These are phyloP conservation scores for Ganoderma resinaceum DNA, from an alignment of 1,284 basidiomycete genomes.

Conservation along the genomic window DNA sequence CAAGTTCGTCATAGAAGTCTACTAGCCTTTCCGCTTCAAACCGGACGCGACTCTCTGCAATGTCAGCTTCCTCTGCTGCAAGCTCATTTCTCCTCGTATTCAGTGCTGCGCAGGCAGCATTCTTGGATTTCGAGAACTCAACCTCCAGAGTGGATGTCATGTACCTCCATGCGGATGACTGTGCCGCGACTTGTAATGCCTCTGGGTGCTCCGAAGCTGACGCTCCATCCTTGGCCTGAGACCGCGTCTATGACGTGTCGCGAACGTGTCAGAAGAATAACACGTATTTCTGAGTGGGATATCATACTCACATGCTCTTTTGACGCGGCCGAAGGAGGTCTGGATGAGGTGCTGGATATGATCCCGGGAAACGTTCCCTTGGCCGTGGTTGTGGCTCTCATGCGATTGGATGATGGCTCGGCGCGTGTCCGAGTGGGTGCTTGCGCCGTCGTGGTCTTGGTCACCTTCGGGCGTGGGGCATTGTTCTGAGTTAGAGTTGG, in stretches of 20 bases:
- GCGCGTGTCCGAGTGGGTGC: slow-evolving; percentile 16
- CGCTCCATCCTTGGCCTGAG: slow-evolving; percentile 2
- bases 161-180: slow-evolving; percentile 36
- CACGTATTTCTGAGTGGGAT: not conserved
- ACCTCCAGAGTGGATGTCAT: slow-evolving; percentile 35
- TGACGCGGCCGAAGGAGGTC: slow-evolving; percentile 8
- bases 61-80: slow-evolving; percentile 32
- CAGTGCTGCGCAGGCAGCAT: slow-evolving; percentile 20
- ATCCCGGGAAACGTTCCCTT: slow-evolving; percentile 22
- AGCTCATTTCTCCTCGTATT: slow-evolving; percentile 22
- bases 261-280: slow-evolving; percentile 4
- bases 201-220: slow-evolving; percentile 19
- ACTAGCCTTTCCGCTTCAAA: slow-evolving; percentile 36
- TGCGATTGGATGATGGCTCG: slow-evolving; percentile 22
- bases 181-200: slow-evolving; percentile 33
- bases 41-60: slow-evolving; percentile 35
- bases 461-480: slow-evolving; percentile 12
- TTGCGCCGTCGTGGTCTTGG: slow-evolving; percentile 23
- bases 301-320: slow-evolving; percentile 16
- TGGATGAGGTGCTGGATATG: slow-evolving; percentile 13
- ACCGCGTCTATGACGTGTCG: slow-evolving; percentile 17
- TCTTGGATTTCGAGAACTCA: slow-evolving; percentile 14
- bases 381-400: slow-evolving; percentile 29
- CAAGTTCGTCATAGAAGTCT: slow-evolving; percentile 36
- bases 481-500: slow-evolving; percentile 17